These are phyloP conservation scores for Talaromyces amestolkiae DNA, from an alignment of 2,329 filamentous ascomycete species.

Conservation along the genomic window DNA sequence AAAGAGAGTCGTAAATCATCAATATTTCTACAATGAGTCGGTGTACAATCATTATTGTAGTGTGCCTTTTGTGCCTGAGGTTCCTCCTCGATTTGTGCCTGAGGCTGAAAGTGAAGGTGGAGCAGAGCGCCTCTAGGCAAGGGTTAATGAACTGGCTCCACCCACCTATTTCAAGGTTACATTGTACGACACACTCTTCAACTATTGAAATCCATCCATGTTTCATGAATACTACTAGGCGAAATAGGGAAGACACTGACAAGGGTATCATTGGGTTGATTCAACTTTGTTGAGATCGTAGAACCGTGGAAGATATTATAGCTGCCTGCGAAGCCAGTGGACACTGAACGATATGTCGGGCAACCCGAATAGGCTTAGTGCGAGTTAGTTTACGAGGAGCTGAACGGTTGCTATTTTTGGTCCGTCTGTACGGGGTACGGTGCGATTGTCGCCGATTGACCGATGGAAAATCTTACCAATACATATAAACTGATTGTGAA, in stretches of 20 bases:
- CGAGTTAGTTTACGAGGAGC: not conserved
- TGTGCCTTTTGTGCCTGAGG: too few relatives aligned
- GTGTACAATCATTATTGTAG: too few relatives aligned
- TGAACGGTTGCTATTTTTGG: conserved; percentile 2
- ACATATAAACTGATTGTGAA: not conserved
- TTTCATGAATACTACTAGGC: not conserved
- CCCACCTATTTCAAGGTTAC: not conserved
- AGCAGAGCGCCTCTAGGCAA: not conserved
- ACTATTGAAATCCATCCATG: not conserved
- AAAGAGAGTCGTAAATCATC: too few relatives aligned
- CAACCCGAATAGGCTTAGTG: not conserved
- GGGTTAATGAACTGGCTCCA: not conserved
- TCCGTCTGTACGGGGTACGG: not conserved
- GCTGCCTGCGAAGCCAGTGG: too few relatives aligned
- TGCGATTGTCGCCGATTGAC: not conserved
- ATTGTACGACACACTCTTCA: not conserved
- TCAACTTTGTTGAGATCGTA: not conserved
- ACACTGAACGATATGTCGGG: not conserved
- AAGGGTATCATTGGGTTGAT: not conserved
- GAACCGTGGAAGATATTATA: not conserved
- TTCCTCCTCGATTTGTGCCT: not conserved
- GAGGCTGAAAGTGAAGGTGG: not conserved
- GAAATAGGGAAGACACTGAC: not conserved
- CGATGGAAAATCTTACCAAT: not conserved
- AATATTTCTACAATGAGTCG: too few relatives aligned